A percentile compares a stretch with the other conserved stretches of the same genome.
phyloP scores from a whole-genome alignment of 495 filamentous ascomycete genomes.

The Penicillium coffeae region DNA sequence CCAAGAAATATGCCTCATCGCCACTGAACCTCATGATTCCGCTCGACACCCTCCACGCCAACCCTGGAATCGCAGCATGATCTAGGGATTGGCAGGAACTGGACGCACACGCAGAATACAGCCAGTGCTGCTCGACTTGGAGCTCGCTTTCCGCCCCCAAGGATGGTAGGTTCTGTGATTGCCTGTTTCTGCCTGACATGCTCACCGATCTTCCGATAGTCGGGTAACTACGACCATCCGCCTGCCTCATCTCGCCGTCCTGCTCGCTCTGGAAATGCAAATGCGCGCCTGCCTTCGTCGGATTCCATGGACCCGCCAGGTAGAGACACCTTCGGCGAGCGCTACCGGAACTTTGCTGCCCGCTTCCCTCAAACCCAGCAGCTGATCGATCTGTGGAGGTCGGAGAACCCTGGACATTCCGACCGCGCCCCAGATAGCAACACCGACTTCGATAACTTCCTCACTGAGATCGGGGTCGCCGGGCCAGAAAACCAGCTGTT shows the following conservation, averaged over 20 bases:
- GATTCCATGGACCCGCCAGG: background rate
- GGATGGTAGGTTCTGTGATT: conserved; percentile 24
- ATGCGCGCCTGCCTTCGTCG: background rate
- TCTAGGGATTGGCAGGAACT: too few species aligned
- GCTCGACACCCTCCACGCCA: too few species aligned
- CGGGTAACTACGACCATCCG: conserved; percentile 56
- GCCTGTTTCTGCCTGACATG: conserved; percentile 1
- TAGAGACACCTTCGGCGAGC: background rate
- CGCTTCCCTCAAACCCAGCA: background rate
- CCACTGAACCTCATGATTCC: too few species aligned
- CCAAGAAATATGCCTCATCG: too few species aligned
- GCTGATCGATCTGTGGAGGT: background rate
- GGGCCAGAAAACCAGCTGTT: background rate
- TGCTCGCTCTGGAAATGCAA: conserved; percentile 17
- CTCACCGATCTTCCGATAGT: conserved; percentile 33
- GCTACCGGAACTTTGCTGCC: background rate
- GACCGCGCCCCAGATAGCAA: background rate
- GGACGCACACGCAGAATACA: too few species aligned
- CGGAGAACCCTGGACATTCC: background rate
- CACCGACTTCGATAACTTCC: background rate
- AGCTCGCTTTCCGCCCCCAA: conserved; percentile 16
- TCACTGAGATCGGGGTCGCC: background rate
- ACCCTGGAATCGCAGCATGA: too few species aligned
- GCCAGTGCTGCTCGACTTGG: too few species aligned
- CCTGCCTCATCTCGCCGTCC: conserved; percentile 43